These are phyloP conservation scores for Aspergillus candidus DNA, from an alignment of 2,329 filamentous ascomycete species.

Conservation along the genomic window DNA sequence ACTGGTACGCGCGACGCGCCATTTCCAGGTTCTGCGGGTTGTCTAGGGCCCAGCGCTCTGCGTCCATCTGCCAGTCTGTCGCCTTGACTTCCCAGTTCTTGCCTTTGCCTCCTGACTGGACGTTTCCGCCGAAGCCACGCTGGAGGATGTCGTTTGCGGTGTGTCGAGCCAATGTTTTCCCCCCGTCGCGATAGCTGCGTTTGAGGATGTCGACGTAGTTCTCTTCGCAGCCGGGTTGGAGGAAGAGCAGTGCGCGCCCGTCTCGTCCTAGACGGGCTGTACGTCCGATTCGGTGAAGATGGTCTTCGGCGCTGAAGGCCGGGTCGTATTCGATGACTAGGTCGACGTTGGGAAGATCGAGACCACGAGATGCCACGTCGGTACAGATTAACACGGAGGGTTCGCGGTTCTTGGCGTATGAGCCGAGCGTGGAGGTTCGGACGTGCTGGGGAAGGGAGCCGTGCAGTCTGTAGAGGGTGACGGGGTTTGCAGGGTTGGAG, in stretches of 20 bases:
- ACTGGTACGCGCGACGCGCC: slow-evolving; percentile 79
- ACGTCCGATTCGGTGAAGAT: slow-evolving; percentile 88
- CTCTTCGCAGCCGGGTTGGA: slow-evolving; percentile 86
- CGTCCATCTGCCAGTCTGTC: slow-evolving; percentile 61
- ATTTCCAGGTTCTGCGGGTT: slow-evolving; percentile 67
- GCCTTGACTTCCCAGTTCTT: slow-evolving; percentile 59
- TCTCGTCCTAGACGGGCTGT: slow-evolving; percentile 88
- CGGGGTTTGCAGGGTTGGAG: slow-evolving; percentile 67
- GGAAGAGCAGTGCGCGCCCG: slow-evolving; percentile 80
- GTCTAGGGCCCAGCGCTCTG: slow-evolving; percentile 60
- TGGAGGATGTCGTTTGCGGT: slow-evolving; percentile 61
- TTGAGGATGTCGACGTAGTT: slow-evolving; percentile 77
- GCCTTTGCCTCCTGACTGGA: slow-evolving; percentile 38
- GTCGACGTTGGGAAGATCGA: slow-evolving; percentile 92
- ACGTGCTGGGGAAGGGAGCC: slow-evolving; percentile 84
- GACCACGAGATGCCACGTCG: slow-evolving; percentile 89
- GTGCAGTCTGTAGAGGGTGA: slow-evolving; percentile 81
- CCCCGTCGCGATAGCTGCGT: slow-evolving; percentile 59
- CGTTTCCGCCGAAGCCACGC: slow-evolving; percentile 54
- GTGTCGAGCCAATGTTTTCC: slow-evolving; percentile 57
- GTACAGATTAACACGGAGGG: slow-evolving; percentile 85
- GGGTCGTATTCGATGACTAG: slow-evolving; percentile 95
- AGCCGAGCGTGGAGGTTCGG: slow-evolving; percentile 75
- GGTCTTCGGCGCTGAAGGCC: slow-evolving; percentile 86
- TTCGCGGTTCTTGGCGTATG: slow-evolving; percentile 67